phyloP scores from a whole-genome alignment of 768 basidiomycete species.

The Hygrocybe coccinea region DNA sequence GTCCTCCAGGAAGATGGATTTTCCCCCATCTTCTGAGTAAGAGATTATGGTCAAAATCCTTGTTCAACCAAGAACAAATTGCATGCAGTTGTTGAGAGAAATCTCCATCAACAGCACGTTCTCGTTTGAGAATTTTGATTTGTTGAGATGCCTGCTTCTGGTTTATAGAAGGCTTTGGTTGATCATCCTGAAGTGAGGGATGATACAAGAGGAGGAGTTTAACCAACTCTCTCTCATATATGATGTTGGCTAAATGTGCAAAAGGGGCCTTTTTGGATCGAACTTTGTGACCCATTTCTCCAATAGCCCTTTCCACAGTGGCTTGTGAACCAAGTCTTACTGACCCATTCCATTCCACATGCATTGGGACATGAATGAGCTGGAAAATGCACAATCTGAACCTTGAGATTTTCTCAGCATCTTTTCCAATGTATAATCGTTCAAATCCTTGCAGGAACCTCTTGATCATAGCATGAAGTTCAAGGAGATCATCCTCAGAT shows the following conservation, averaged over 20 bases:
- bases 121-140: too few relatives aligned
- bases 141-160: too few relatives aligned
- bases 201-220: constrained; percentile 20
- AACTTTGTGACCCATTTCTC: constrained; percentile 26
- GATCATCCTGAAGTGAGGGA: constrained; percentile 9
- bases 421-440: constrained; percentile 17
- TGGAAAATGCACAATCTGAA: constrained; percentile 31
- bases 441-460: constrained; percentile 26
- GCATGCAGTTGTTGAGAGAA: too few relatives aligned
- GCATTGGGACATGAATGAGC: constrained; percentile 30
- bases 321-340: constrained; percentile 31
- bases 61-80: too few relatives aligned
- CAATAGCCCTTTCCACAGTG: constrained; percentile 26
- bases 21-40: too few relatives aligned
- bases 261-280: constrained; percentile 29
- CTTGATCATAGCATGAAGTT: constrained; percentile 19
- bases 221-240: constrained; percentile 21
- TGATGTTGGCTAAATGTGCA: constrained; percentile 26
- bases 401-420: constrained; percentile 24
- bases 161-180: too few relatives aligned
- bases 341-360: constrained; percentile 34
- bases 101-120: too few relatives aligned
- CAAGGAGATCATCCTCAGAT: constrained; percentile 14
- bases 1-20: background rate
- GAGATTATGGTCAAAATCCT: too few relatives aligned